Conservation (phyloP, 768 basidiomycete species). For the Nidula microcarpa region DNA sequence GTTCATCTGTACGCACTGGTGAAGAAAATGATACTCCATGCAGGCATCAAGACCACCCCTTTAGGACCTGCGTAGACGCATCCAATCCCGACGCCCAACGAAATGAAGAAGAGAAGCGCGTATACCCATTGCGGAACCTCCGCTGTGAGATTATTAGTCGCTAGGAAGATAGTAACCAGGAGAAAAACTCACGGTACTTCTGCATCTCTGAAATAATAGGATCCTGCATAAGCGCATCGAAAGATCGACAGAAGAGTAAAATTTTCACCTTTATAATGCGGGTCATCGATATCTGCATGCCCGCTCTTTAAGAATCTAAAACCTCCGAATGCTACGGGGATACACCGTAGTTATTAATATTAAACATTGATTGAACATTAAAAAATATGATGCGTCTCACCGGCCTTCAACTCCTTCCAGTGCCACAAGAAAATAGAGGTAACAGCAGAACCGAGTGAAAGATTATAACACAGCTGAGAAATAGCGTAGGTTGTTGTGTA, state of each 20-base stretch:
- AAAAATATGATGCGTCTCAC: constrained; percentile 12
- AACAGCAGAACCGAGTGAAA: constrained; percentile 46
- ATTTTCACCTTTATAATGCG: constrained; percentile 40
- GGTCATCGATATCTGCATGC: constrained; percentile 41
- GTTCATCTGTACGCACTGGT: constrained; percentile 22
- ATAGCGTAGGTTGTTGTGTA: constrained; percentile 48
- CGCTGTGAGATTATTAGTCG: constrained; percentile 5
- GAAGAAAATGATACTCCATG: constrained; percentile 52
- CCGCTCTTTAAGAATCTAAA: constrained; percentile 32
- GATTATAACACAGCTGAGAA: constrained; percentile 46
- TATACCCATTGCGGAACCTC: constrained; percentile 59
- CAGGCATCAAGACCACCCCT: constrained; percentile 43
- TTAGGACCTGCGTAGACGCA: constrained; percentile 30
- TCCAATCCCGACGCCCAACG: constrained; percentile 47
- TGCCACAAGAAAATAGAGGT: constrained; percentile 50
- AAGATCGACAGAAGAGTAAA: too few species aligned
- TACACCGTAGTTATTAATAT: too few species aligned
- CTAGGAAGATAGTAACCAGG: neutral
- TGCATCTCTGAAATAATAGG: constrained; percentile 34
- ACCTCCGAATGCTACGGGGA: constrained; percentile 33
- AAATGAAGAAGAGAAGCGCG: constrained; percentile 35
- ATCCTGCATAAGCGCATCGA: too few species aligned
- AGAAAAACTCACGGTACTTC: constrained; percentile 32
- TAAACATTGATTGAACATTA: neutral
- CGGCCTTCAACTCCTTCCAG: constrained; percentile 43